Evolutionary conservation across 2,329 filamentous ascomycete genomes (phyloP).

Genomic region (Trichoderma aggressivum): DNA sequence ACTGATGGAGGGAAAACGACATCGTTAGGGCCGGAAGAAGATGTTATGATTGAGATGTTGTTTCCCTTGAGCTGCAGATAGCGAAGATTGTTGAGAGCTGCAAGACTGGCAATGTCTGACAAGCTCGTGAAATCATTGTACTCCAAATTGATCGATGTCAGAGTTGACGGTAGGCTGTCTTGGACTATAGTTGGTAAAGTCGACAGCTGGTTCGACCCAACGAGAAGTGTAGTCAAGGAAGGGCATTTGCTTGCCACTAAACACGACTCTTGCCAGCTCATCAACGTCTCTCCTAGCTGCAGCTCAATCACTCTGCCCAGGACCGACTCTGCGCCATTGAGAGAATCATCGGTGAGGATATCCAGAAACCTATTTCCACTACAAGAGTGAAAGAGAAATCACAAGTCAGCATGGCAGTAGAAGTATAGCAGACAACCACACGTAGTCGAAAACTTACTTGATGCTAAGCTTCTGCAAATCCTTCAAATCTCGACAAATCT

Average conservation of each 20-base stretch:
- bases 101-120: slow-evolving; percentile 53
- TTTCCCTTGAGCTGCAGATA: slow-evolving; percentile 75
- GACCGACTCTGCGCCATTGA: slow-evolving; percentile 34
- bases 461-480: slow-evolving; percentile 64
- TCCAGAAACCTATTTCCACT: slow-evolving; percentile 71
- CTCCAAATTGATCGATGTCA: slow-evolving; percentile 66
- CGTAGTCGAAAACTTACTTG: slow-evolving; percentile 68
- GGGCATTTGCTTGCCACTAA: slow-evolving; percentile 52
- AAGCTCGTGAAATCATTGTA: slow-evolving; percentile 65
- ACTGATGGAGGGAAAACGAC: slow-evolving; percentile 54
- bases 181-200: slow-evolving; percentile 44
- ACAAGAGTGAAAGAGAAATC: neutral
- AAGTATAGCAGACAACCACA: neutral
- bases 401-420: neutral
- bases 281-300: slow-evolving; percentile 63
- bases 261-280: slow-evolving; percentile 63
- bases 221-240: slow-evolving; percentile 48
- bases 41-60: slow-evolving; percentile 51
- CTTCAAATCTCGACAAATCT: slow-evolving; percentile 69
- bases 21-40: slow-evolving; percentile 24
- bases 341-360: slow-evolving; percentile 35
- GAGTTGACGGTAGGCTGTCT: slow-evolving; percentile 43
- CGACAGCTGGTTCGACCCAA: slow-evolving; percentile 56
- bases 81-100: slow-evolving; percentile 49
- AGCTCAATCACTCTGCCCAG: slow-evolving; percentile 57